These are phyloP conservation scores for Plasmodium sp. DNA, from an alignment of 169 alveolate species.

Conservation along the genomic window DNA sequence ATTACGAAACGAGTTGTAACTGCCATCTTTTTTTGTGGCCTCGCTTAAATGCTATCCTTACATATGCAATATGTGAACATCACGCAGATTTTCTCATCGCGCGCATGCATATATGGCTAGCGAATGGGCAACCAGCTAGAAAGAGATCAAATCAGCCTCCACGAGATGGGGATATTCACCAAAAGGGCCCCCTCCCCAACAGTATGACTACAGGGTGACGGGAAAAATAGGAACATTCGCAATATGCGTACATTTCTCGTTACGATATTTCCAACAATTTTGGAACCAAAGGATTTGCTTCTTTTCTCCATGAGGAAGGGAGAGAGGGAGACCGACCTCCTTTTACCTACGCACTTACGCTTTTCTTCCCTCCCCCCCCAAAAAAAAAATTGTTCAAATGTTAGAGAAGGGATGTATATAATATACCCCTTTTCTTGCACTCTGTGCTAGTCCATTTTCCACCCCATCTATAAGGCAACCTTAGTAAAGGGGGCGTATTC, in stretches of 20 bases:
- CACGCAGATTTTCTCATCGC: not conserved
- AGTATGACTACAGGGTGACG: not conserved
- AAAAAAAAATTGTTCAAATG: not conserved
- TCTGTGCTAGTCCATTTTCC: not conserved
- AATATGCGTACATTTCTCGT: not conserved
- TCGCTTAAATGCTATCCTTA: not conserved
- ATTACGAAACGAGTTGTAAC: not conserved
- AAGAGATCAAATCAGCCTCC: not conserved
- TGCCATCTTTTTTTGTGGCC: not conserved
- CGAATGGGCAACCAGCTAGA: not conserved
- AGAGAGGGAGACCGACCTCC: not conserved
- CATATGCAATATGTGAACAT: not conserved
- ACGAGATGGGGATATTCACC: not conserved
- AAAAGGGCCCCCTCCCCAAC: not conserved
- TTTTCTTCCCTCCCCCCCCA: not conserved
- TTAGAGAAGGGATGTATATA: not conserved
- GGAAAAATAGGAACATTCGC: not conserved
- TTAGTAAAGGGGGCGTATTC: not conserved
- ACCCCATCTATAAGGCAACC: not conserved
- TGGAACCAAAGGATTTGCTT: not conserved
- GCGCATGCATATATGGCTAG: not conserved
- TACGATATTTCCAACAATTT: not conserved
- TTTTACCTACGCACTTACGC: not conserved
- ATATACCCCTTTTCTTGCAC: not conserved
- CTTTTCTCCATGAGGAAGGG: not conserved